Conservation (phyloP, 352 stramenopile species). For the Phytophthora fragariae region DNA sequence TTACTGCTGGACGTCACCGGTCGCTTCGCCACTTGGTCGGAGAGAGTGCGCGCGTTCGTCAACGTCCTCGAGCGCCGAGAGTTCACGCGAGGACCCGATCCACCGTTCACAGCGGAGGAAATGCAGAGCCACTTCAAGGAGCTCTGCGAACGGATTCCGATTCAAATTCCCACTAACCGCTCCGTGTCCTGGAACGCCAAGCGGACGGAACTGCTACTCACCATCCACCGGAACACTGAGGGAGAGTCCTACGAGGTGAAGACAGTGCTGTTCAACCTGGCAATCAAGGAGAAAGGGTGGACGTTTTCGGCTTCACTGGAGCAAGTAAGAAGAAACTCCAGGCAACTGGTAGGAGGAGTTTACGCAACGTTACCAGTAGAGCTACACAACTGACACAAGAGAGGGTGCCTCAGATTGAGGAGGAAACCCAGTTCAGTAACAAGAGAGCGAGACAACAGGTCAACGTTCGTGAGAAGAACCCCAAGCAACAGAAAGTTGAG, state of each 20-base stretch:
- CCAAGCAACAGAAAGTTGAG: conserved; percentile 10
- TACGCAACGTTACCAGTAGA: neutral
- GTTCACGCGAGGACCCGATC: neutral
- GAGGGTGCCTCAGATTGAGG: neutral
- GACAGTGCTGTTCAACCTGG: conserved; percentile 25
- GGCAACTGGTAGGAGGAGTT: neutral
- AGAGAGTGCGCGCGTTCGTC: conserved; percentile 11
- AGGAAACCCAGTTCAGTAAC: neutral
- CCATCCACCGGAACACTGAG: conserved; percentile 8
- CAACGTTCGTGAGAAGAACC: neutral
- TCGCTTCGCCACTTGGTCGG: conserved; percentile 11
- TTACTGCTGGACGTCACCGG: conserved; percentile 19
- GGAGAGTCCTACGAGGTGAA: conserved; percentile 25
- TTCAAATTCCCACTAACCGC: neutral
- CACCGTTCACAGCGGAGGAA: conserved; percentile 9
- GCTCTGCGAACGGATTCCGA: conserved; percentile 10
- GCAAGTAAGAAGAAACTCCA: conserved; percentile 19
- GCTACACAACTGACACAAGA: neutral
- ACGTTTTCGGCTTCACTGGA: conserved; percentile 11
- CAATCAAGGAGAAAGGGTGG: conserved; percentile 28
- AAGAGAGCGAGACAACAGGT: neutral
- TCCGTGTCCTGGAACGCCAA: conserved; percentile 9
- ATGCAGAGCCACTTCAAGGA: conserved; percentile 13
- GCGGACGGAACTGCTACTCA: conserved; percentile 5
- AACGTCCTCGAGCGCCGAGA: conserved; percentile 15